phyloP scores from a whole-genome alignment of 192 early-diverging fungal genomes.

The Backusella sp. region DNA sequence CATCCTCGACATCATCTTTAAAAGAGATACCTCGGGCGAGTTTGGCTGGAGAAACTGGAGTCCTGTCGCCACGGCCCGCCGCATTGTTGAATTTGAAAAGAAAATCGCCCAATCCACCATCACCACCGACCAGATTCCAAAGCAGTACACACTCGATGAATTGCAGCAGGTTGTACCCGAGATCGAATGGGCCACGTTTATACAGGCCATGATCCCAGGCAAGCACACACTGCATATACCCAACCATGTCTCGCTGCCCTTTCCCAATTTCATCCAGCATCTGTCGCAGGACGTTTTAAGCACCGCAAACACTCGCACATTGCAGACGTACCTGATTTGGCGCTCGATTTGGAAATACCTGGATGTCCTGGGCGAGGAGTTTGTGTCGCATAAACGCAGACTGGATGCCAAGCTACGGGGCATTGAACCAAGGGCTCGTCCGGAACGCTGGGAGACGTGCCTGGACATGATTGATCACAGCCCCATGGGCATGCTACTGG shows the following conservation, averaged over 20 bases:
- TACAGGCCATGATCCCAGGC: slow-evolving; percentile 3
- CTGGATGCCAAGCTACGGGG: slow-evolving; percentile 41
- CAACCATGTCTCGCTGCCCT: background rate
- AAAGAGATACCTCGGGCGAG: slow-evolving; percentile 6
- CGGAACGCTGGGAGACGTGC: slow-evolving; percentile 44
- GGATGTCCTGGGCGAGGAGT: slow-evolving; percentile 34
- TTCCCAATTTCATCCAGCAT: slow-evolving; percentile 1
- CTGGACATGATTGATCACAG: slow-evolving; percentile 26
- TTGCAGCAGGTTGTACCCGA: background rate
- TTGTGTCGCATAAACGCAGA: slow-evolving; percentile 32
- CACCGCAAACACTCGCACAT: slow-evolving; percentile 32
- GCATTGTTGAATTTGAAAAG: slow-evolving; percentile 64
- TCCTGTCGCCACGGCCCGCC: slow-evolving; percentile 38
- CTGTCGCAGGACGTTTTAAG: slow-evolving; percentile 26
- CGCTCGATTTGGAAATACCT: slow-evolving; percentile 40
- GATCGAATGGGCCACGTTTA: background rate
- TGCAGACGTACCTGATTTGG: slow-evolving; percentile 57
- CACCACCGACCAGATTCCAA: background rate
- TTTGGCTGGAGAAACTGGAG: slow-evolving; percentile 25
- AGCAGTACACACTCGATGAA: slow-evolving; percentile 7
- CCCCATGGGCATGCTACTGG: slow-evolving; percentile 37
- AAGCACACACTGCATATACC: background rate
- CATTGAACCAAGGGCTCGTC: slow-evolving; percentile 40
- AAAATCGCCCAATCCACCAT: slow-evolving; percentile 38
- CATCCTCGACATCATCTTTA: slow-evolving; percentile 40